Evolutionary conservation across 2,329 filamentous ascomycete genomes (phyloP), one percentile per base, ranked within the genome.

Genomic region (Sporothrix protearum): DNA sequence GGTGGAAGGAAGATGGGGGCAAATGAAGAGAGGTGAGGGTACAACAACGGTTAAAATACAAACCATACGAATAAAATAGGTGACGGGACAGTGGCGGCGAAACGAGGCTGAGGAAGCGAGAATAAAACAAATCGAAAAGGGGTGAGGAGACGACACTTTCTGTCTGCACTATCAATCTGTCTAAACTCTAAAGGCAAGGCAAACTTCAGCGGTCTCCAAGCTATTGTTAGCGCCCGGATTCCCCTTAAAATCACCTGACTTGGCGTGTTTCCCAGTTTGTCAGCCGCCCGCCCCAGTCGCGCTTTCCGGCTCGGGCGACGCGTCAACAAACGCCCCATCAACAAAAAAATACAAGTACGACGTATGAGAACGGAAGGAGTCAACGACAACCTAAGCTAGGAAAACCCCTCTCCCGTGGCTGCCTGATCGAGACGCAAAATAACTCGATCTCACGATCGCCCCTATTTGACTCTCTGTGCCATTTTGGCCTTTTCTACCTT

Each of bases 241-340:
- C 25, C 68, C 71, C 68, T 73, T 72, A 45, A 74, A 72, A 66
- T 71, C 75, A 76, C 12, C 69, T 76, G 75, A 73, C 53, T 74
- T 76, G 75, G 75, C 75, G 74, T 74, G 63, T 42, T 33, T 28
- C 3, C 28, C 0, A n/a, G 39, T 74, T 75, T 73, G 71, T 75
- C 55, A 71, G 71, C 71, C 25, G 10, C 16, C 39, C 12, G 30
- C 19, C n/a, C 55, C 49, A 49, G 72, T 75, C 74, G 74, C 74
- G 74, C 74, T 72, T 74, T 73, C 72, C 67, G 8, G 42, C 61
- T 63, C 14, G n/a, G 53, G 64, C 42, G 57, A 59, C 74, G 75
- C 75, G 75, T 75, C 74, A 73, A 74, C 72, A 75, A 72, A 75
- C 30, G 64, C 57, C 63, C 63, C 63, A 49, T 66, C 63, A 66